These are phyloP conservation scores for Hymenoscyphus fructigenus DNA, from an alignment of 2,329 filamentous ascomycete genomes.

Conservation along the genomic window DNA sequence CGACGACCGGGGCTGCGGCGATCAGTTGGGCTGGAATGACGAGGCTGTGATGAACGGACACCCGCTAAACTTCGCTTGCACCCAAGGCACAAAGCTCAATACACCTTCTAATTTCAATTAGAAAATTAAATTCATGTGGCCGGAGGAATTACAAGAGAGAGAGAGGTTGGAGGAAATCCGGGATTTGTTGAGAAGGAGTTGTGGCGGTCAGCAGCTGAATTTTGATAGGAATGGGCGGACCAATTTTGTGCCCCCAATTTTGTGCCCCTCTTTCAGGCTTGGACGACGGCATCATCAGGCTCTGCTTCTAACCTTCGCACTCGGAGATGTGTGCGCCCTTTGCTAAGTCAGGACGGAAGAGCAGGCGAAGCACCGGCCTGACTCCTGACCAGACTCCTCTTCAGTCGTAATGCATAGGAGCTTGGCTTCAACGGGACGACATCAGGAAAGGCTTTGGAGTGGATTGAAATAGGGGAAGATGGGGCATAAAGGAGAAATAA, in stretches of 20 bases:
- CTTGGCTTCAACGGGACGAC: background rate
- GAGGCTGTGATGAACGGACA: background rate
- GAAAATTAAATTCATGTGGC: background rate
- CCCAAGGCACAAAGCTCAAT: background rate
- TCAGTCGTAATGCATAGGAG: background rate
- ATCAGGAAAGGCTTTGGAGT: background rate
- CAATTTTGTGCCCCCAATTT: background rate
- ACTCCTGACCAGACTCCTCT: background rate
- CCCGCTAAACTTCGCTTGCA: background rate
- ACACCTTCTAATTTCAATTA: background rate
- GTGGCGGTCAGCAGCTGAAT: slow-evolving; percentile 1
- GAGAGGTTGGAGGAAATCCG: background rate
- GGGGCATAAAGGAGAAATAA: too few relatives aligned
- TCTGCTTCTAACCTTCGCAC: background rate
- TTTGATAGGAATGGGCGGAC: background rate
- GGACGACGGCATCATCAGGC: background rate
- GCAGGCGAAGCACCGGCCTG: background rate
- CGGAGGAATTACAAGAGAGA: background rate
- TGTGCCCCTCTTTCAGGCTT: background rate
- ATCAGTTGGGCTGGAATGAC: slow-evolving; percentile 2
- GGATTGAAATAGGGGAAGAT: background rate
- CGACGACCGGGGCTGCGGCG: background rate
- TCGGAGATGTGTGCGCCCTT: background rate
- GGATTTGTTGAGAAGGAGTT: background rate
- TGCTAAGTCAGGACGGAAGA: background rate